Evolutionary conservation across 305 asterid species (phyloP).

Genomic region (Striga hermonthica): DNA sequence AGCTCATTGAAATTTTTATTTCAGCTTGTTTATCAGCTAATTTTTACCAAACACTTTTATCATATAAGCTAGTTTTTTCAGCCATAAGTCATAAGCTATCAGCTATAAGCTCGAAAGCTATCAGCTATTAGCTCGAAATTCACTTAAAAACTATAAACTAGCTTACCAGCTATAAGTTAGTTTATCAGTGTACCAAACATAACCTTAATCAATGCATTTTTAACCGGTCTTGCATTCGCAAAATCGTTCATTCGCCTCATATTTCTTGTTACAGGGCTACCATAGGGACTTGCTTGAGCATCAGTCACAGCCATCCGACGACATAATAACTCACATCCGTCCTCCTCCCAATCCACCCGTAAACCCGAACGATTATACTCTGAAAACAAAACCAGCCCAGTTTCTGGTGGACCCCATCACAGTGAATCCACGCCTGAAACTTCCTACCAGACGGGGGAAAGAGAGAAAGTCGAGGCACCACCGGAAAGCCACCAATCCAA

Average conservation of each 20-base stretch:
- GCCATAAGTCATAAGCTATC: too few relatives aligned
- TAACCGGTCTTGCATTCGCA: too few relatives aligned
- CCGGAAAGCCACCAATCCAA: conserved; percentile 52
- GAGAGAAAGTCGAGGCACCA: conserved; percentile 62
- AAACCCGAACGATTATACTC: conserved; percentile 18
- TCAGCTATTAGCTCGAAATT: too few relatives aligned
- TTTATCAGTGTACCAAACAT: too few relatives aligned
- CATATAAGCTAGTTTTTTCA: too few relatives aligned
- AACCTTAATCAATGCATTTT: too few relatives aligned
- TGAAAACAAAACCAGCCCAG: conserved; percentile 24
- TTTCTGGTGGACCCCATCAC: conserved; percentile 25
- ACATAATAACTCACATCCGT: conserved; percentile 21
- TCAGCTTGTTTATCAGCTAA: too few relatives aligned
- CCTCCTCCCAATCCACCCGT: conserved; percentile 45
- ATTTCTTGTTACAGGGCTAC: conserved; percentile 58
- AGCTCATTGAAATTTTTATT: too few relatives aligned
- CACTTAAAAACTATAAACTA: too few relatives aligned
- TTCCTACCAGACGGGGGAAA: conserved; percentile 46
- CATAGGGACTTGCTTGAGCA: conserved; percentile 68
- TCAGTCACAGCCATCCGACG: conserved; percentile 34
- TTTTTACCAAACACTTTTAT: too few relatives aligned
- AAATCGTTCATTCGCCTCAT: neutral
- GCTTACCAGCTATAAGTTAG: too few relatives aligned
- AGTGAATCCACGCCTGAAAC: conserved; percentile 33
- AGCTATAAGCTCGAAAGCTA: too few relatives aligned